These are phyloP conservation scores for Saposhnikovia divaricata DNA, from an alignment of 129 eudicot species.

Conservation along the genomic window DNA sequence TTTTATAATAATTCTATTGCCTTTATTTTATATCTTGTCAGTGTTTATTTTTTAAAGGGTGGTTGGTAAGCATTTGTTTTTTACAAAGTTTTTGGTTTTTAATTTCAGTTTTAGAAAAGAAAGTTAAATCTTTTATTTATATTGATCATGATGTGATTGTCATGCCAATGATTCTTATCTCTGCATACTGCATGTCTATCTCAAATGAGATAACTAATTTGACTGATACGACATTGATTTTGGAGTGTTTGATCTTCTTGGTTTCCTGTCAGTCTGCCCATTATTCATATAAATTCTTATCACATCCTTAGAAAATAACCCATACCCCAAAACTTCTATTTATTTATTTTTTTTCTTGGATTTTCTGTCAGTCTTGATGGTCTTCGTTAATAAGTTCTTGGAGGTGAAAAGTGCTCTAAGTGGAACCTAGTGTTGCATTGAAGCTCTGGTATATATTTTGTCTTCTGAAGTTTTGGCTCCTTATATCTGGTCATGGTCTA, in stretches of 20 bases:
- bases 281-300: not conserved
- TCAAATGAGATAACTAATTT: slow-evolving; percentile 1
- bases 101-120: not conserved
- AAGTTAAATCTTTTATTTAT: not conserved
- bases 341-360: not conserved
- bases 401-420: not conserved
- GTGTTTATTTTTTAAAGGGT: not conserved
- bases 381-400: not conserved
- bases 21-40: not conserved
- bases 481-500: not conserved
- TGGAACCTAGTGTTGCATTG: not conserved
- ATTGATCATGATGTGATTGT: slow-evolving; percentile 10
- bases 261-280: slow-evolving; percentile 14
- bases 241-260: slow-evolving; percentile 13
- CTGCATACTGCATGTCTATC: slow-evolving; percentile 12
- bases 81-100: not conserved
- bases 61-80: slow-evolving; percentile 8
- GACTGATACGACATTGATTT: slow-evolving; percentile 9
- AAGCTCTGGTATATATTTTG: not conserved
- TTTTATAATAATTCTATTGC: not conserved
- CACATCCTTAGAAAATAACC: not conserved
- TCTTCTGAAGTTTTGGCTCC: not conserved
- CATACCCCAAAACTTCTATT: not conserved
- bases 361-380: not conserved
- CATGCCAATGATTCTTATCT: slow-evolving; percentile 8